Evolutionary conservation across 805 yeast species (phyloP).

Genomic region (Candida pini): DNA sequence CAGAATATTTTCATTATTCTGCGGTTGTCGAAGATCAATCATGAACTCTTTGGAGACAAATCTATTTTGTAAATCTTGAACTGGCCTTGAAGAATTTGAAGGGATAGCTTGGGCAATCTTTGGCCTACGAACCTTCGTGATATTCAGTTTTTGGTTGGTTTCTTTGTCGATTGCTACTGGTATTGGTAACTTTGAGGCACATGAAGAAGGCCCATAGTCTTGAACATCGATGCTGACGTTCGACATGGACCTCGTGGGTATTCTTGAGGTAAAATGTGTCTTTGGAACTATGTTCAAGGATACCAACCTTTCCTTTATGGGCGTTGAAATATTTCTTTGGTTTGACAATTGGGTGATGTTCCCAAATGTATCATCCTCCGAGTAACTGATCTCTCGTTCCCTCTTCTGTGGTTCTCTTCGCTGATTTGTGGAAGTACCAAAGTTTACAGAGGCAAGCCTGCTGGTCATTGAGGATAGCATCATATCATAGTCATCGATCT

Average conservation of each 20-base stretch:
- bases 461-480: slow-evolving; percentile 9
- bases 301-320: slow-evolving; percentile 8
- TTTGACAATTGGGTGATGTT: slow-evolving; percentile 1
- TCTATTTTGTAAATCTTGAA: too few relatives aligned
- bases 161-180: slow-evolving; percentile 5
- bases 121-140: too few relatives aligned
- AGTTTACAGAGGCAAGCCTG: slow-evolving; percentile 7
- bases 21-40: slow-evolving; percentile 1
- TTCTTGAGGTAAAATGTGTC: slow-evolving; percentile 16
- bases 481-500: slow-evolving; percentile 3
- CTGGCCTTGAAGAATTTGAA: not conserved
- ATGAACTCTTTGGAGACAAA: not conserved
- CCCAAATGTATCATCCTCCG: slow-evolving; percentile 2
- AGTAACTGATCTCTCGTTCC: slow-evolving; percentile 6
- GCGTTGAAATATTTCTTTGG: slow-evolving; percentile 2
- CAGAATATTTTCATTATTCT: slow-evolving; percentile 4
- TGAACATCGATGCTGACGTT: slow-evolving; percentile 7
- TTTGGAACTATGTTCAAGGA: slow-evolving; percentile 15
- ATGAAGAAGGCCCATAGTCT: slow-evolving; percentile 3
- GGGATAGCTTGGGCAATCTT: too few relatives aligned
- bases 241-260: slow-evolving; percentile 21
- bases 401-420: slow-evolving; percentile 4
- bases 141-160: not conserved
- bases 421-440: slow-evolving; percentile 4
- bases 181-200: slow-evolving; percentile 1